Evolutionary conservation across 2,329 filamentous ascomycete genomes (phyloP).

Genomic region (Lecanicillium sp.): DNA sequence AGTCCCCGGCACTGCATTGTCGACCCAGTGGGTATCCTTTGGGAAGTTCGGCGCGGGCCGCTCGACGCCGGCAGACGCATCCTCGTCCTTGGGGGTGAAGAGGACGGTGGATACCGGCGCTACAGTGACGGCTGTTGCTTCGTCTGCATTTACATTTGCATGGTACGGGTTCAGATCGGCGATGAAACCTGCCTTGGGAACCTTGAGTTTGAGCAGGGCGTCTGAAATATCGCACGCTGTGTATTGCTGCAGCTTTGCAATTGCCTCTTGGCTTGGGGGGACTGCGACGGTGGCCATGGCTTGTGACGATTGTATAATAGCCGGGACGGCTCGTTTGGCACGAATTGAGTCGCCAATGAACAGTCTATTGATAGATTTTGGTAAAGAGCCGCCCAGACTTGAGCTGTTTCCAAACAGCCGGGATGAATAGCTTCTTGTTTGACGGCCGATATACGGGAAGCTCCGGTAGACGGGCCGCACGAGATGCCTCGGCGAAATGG

Average conservation of each 20-base stretch:
- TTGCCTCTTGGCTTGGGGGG: constrained; percentile 6
- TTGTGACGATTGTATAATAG: too few relatives aligned
- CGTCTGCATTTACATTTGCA: constrained; percentile 15
- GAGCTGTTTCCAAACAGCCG: too few relatives aligned
- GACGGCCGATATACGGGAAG: constrained; percentile 13
- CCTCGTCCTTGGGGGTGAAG: constrained; percentile 50
- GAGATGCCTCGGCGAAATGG: constrained; percentile 17
- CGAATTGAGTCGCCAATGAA: too few relatives aligned
- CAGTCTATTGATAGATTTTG: too few relatives aligned
- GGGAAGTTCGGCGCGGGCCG: constrained; percentile 41
- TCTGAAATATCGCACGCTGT: constrained; percentile 58
- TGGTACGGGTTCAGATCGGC: constrained; percentile 40
- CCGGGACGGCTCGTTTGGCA: too few relatives aligned
- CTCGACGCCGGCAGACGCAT: constrained; percentile 11
- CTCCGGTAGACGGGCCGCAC: constrained; percentile 17
- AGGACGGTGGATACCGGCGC: constrained; percentile 53
- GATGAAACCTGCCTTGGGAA: constrained; percentile 58
- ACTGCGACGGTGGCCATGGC: constrained; percentile 7
- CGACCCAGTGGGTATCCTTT: constrained; percentile 57
- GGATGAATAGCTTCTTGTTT: not conserved
- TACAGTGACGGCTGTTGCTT: constrained; percentile 23
- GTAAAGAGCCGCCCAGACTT: too few relatives aligned
- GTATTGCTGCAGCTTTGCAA: constrained; percentile 26
- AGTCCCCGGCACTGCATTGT: constrained; percentile 49
- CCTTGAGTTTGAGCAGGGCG: constrained; percentile 61